Base-by-base conservation (phyloP, 345 rosid genomes). In the Eucalyptus sideroxylon region DNA sequence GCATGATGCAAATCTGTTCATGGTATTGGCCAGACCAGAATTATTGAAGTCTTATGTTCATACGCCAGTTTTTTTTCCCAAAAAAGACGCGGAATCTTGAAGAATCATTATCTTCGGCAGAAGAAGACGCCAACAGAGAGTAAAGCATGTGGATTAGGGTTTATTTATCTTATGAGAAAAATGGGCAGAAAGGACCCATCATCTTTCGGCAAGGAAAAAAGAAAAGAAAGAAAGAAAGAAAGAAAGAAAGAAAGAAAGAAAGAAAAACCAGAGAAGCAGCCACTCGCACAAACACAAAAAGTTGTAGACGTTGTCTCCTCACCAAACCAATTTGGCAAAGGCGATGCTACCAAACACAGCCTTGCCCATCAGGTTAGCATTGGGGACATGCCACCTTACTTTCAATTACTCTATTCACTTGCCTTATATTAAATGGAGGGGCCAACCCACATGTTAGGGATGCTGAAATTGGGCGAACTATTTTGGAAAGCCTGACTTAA, bases 251-350 rank as follows among this genome's bases (percentile, higher is more conserved):
- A n/a, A 15, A 15, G 10, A 67, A 34, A 21, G 12, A 34, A 67
- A 53, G 56, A 72, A 72, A 72, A 72, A 19, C 82, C 16, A 21
- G 26, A 37, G 83, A 77, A 77, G 83, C 83, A 37, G 83, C 83
- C 47, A 37, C 47, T 37, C 30, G 16, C 65, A n/a, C 60, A 24
- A 24, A 31, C 87, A 86, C 87, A 86, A 86, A 86, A 47, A 86
- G 40, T 45, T 45, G 9, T 45, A 86, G 93, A 92, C 87, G 94
- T 89, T 92, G 90, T 90, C 95, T 91, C 89, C 94, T 92, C 86
- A 92, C 96, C 97, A 89, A 93, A 94, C 93, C 88, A 51, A 83
- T 86, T 37, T 19, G 91, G 92, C 91, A 86, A 87, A 88, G 65
- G 86, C n/a, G 88, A 90, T 89, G 88, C 92, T 51, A 92, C 92